phyloP scores from a whole-genome alignment of 805 yeast genomes.

The Zygotorulaspora danielsina region DNA sequence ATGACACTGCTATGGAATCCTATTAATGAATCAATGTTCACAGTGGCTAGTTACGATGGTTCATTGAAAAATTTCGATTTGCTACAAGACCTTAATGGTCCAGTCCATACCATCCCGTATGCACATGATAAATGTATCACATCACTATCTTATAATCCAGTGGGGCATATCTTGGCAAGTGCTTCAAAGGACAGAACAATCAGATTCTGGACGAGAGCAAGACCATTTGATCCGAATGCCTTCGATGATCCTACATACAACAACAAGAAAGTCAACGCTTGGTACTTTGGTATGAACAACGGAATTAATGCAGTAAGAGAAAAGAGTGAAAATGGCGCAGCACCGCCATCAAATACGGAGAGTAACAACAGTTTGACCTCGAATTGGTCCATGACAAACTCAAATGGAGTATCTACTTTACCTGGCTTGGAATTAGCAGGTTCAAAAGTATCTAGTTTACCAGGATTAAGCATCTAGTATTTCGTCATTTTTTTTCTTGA shows the following conservation, averaged over 20 bases:
- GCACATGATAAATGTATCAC: constrained; percentile 95
- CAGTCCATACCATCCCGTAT: constrained; percentile 67
- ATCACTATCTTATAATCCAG: constrained; percentile 86
- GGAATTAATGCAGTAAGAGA: constrained; percentile 36
- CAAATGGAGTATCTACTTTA: constrained; percentile 1
- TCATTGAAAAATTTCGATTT: constrained; percentile 68
- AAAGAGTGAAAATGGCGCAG: constrained; percentile 35
- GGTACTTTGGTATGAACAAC: constrained; percentile 46
- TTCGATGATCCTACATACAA: constrained; percentile 80
- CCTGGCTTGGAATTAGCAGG: constrained; percentile 16
- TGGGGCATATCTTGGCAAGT: constrained; percentile 85
- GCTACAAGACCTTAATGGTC: constrained; percentile 37
- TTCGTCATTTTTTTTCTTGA: too few relatives aligned
- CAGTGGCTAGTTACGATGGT: constrained; percentile 90
- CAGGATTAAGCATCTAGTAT: constrained; percentile 18
- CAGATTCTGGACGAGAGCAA: constrained; percentile 88
- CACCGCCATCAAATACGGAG: constrained; percentile 27
- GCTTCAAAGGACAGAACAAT: constrained; percentile 94
- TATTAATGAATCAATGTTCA: constrained; percentile 66
- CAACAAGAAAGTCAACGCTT: constrained; percentile 53
- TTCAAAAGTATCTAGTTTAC: constrained; percentile 12
- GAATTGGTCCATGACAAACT: neutral
- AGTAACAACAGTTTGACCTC: constrained; percentile 5
- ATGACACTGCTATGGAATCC: constrained; percentile 93
- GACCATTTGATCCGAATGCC: constrained; percentile 83